Percentiles rank a stretch among this genome's conserved stretches.
Conservation (phyloP, 2,329 filamentous ascomycete species). For the Hyphodiscus sp. region DNA sequence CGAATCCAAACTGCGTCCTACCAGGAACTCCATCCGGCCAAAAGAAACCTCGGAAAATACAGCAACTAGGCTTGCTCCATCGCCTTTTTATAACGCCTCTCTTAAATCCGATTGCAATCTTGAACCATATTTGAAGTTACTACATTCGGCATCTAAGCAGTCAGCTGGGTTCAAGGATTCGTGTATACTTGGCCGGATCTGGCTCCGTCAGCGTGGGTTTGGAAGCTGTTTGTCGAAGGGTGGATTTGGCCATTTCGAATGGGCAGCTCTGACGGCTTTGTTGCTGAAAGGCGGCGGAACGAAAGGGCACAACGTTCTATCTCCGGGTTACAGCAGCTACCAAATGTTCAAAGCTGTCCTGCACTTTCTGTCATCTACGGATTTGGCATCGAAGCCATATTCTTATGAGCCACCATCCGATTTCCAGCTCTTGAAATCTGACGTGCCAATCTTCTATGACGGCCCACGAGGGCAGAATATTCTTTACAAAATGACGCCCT, state of each 20-base stretch:
- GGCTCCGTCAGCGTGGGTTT: conserved; percentile 85
- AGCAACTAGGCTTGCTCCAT: conserved; percentile 39
- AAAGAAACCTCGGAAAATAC: conserved; percentile 41
- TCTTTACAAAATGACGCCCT: conserved; percentile 82
- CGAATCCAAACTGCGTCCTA: conserved; percentile 61
- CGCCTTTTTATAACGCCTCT: conserved; percentile 84
- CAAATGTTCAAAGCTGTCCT: conserved; percentile 91
- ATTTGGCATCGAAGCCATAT: conserved; percentile 64
- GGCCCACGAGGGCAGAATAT: conserved; percentile 69
- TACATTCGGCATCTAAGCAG: conserved; percentile 62
- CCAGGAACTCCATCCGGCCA: conserved; percentile 62
- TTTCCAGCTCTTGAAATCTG: conserved; percentile 37
- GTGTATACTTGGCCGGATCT: conserved; percentile 77
- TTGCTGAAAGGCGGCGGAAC: conserved; percentile 72
- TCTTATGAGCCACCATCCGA: conserved; percentile 36
- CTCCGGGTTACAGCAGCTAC: conserved; percentile 77
- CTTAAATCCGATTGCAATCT: conserved; percentile 72
- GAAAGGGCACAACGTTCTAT: conserved; percentile 65
- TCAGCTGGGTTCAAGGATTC: conserved; percentile 61
- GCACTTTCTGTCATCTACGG: conserved; percentile 74
- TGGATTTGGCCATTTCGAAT: conserved; percentile 92
- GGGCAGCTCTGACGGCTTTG: conserved; percentile 72
- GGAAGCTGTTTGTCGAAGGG: conserved; percentile 61
- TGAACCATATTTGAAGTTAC: conserved; percentile 65
- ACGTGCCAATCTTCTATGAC: conserved; percentile 71